phyloP scores from a whole-genome alignment of 75 land plant genomes.

The Ceratopteris richardii region DNA sequence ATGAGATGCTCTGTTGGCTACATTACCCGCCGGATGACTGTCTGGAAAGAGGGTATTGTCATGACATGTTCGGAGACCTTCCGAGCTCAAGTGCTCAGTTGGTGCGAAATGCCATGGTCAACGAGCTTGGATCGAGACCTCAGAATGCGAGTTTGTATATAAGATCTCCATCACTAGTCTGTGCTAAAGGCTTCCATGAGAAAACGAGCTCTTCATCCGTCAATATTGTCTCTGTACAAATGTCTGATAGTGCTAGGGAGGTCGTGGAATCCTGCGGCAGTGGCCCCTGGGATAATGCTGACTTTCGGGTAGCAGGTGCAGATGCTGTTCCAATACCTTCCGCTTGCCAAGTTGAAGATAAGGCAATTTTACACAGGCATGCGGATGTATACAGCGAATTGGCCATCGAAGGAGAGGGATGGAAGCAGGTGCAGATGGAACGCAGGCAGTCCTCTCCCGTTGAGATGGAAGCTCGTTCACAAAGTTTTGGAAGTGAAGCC shows the following conservation, averaged over 20 bases:
- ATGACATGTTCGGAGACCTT: slow-evolving; percentile 14
- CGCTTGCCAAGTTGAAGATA: neutral
- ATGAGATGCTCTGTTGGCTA: slow-evolving; percentile 30
- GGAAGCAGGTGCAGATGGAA: too few relatives aligned
- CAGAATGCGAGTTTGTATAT: neutral
- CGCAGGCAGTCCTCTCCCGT: too few relatives aligned
- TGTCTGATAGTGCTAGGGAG: neutral
- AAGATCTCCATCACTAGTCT: neutral
- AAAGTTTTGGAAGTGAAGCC: too few relatives aligned
- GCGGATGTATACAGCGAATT: too few relatives aligned
- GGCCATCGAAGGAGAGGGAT: too few relatives aligned
- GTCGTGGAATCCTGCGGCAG: neutral
- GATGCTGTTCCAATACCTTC: neutral
- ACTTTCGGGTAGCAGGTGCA: slow-evolving; percentile 5
- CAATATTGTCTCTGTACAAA: too few relatives aligned
- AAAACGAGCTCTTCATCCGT: too few relatives aligned
- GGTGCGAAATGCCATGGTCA: neutral
- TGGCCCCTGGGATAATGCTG: neutral
- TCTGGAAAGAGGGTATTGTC: slow-evolving; percentile 24
- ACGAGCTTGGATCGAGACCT: neutral
- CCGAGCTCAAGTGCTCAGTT: slow-evolving; percentile 12
- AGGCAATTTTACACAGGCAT: too few relatives aligned
- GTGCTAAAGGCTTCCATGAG: too few relatives aligned
- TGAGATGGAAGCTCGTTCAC: too few relatives aligned
- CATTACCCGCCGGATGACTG: slow-evolving; percentile 27